Conservation (phyloP, 2,329 filamentous ascomycete genomes). For the Fusarium dlaminii region DNA sequence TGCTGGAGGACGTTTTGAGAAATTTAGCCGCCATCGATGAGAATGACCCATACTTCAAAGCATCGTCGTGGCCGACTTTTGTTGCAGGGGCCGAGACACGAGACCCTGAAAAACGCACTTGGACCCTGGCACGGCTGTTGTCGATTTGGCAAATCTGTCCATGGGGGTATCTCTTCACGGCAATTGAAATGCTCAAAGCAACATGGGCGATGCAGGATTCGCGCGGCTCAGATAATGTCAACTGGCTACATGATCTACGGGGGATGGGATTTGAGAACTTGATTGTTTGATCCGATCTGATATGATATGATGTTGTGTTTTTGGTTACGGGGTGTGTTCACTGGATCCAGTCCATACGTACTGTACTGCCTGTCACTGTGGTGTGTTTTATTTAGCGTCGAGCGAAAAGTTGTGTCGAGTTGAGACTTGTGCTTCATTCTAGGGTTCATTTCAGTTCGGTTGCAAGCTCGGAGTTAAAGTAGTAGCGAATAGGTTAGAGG, state of each 20-base stretch:
- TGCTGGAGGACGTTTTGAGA: constrained; percentile 61
- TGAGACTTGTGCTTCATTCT: constrained; percentile 18
- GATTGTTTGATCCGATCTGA: constrained; percentile 51
- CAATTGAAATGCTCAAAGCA: constrained; percentile 59
- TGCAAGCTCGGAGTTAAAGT: constrained; percentile 17
- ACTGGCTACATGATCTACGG: constrained; percentile 56
- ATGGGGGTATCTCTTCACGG: constrained; percentile 62
- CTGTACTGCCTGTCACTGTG: not conserved
- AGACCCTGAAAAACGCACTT: constrained; percentile 56
- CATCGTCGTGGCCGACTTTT: constrained; percentile 68
- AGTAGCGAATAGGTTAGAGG: constrained; percentile 21
- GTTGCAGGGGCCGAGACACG: constrained; percentile 65
- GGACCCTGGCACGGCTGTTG: constrained; percentile 60
- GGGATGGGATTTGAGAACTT: constrained; percentile 57
- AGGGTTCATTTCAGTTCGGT: constrained; percentile 13
- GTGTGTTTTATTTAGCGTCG: constrained; percentile 19
- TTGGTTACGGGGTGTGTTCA: constrained; percentile 1
- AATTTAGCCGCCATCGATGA: constrained; percentile 60
- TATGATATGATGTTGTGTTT: constrained; percentile 2
- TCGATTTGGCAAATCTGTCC: constrained; percentile 57
- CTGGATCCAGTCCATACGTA: constrained; percentile 20
- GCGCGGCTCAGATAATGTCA: constrained; percentile 35
- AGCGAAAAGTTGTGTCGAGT: constrained; percentile 24
- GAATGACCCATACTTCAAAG: constrained; percentile 65
- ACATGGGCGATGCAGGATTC: constrained; percentile 58